A percentile compares a stretch with the other conserved stretches of the same genome.
Conservation (phyloP, 2,329 filamentous ascomycete species). For the Neobulgaria alba region DNA sequence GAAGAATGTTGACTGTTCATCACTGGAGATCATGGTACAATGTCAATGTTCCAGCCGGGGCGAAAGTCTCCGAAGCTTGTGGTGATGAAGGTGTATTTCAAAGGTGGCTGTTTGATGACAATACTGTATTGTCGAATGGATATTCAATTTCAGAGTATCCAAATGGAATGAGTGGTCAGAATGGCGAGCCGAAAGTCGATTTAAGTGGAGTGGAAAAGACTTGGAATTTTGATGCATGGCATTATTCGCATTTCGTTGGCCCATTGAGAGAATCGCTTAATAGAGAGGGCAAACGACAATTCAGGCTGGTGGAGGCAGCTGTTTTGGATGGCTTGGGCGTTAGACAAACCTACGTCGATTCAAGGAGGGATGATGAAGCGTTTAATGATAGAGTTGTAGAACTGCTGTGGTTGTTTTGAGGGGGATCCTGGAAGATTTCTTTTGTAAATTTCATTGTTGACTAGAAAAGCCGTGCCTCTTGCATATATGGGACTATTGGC, state of each 20-base stretch:
- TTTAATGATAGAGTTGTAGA: conserved; percentile 16
- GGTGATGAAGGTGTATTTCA: conserved; percentile 31
- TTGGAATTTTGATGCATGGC: conserved; percentile 33
- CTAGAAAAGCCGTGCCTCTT: no score
- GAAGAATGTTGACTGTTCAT: conserved; percentile 19
- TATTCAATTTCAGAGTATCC: conserved; percentile 26
- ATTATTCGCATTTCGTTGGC: conserved; percentile 37
- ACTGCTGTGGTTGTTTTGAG: conserved; percentile 18
- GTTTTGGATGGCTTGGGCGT: conserved; percentile 14
- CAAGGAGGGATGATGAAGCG: neutral
- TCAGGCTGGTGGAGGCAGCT: conserved; percentile 11
- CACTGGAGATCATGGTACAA: conserved; percentile 23
- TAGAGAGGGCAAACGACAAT: conserved; percentile 39
- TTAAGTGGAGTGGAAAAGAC: conserved; percentile 14
- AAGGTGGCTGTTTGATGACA: conserved; percentile 34
- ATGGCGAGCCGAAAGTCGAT: neutral
- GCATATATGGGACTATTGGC: no score
- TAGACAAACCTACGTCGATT: conserved; percentile 18
- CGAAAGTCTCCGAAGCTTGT: conserved; percentile 14
- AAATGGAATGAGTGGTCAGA: conserved; percentile 4
- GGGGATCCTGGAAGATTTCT: no score
- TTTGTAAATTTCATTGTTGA: no score
- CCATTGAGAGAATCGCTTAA: conserved; percentile 42
- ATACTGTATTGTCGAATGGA: conserved; percentile 36
- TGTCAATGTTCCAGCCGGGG: conserved; percentile 13